Base-by-base conservation (phyloP, 139 green algal species). In the Zygnema circumcarinatum region DNA sequence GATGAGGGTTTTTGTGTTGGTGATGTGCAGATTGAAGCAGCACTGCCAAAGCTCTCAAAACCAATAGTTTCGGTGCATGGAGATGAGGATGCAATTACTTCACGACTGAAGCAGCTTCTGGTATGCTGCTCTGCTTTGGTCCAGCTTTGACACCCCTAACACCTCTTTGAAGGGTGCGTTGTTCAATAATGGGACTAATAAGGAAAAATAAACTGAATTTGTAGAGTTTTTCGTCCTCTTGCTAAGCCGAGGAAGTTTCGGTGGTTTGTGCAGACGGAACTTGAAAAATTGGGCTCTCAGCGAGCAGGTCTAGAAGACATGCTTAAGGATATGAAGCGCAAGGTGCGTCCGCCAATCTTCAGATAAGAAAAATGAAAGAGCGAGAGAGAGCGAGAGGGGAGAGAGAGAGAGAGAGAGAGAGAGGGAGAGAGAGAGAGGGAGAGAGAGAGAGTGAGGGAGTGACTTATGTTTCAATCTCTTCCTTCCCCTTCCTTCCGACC, bases 231-330 rank as follows among this genome's bases (percentile, higher is more conserved):
- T n/a, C n/a, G n/a, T n/a, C n/a, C n/a, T n/a, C n/a, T n/a, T n/a
- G n/a, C n/a, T n/a, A n/a, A n/a, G n/a, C n/a, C n/a, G n/a, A n/a
- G n/a, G n/a, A n/a, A n/a, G n/a, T n/a, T n/a, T n/a, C n/a, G n/a
- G n/a, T n/a, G n/a, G n/a, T 85, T 39, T n/a, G n/a, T 38, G 42
- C 47, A 88, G 76, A 68, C 33, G 22, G 87, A 93, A 38, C 39
- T 93, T 42, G 83, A 90, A 76, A 79, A 81, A 32, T 62, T 97
- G 40, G 81, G 67, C 1, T 38, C 74, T 25, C 87, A 97, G 76
- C 67, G 94, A 2, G 93, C 95, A 31, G 92, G 89, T 42, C 93
- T 98, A 62, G 96, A 98, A 93, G 96, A 98, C 79, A 90, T 88
- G 16, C 88, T 98, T 11, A 95, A 95, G 90, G 94, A 96, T 67